A percentile compares a stretch with the other conserved stretches of the same genome.
Evolutionary conservation across 139 green algal species (phyloP).

Genomic region (Zygnema circumcarinatum): DNA sequence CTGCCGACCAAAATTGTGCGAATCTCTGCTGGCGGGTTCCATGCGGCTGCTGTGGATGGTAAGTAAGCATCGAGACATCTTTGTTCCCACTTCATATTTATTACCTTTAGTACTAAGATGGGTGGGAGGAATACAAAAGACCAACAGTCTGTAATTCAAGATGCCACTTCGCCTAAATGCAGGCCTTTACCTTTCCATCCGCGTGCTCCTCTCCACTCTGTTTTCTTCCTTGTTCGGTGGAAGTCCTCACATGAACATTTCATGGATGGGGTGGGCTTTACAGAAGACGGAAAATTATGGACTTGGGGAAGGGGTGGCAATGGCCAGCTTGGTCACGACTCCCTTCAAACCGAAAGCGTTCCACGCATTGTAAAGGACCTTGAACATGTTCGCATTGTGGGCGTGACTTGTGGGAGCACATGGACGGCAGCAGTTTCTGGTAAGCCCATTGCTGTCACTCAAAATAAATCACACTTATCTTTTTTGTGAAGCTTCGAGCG

Average conservation of each 20-base stretch:
- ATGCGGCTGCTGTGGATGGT: conserved; percentile 20
- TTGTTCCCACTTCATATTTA: no score
- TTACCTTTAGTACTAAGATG: no score
- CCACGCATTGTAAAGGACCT: conserved; percentile 6
- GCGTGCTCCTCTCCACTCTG: background rate
- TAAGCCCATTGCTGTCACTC: background rate
- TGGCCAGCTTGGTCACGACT: conserved; percentile 33
- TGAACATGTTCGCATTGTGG: background rate
- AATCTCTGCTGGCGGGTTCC: background rate
- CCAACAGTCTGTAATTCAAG: no score
- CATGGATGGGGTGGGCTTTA: background rate
- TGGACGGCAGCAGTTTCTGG: conserved; percentile 19
- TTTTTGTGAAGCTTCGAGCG: background rate
- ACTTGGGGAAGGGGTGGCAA: conserved; percentile 24
- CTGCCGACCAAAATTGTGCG: background rate
- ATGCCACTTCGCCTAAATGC: background rate
- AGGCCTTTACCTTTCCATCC: background rate
- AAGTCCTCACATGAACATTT: no score
- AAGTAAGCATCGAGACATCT: no score
- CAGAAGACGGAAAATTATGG: conserved; percentile 32
- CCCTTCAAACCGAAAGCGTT: conserved; percentile 1
- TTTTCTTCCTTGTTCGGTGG: background rate
- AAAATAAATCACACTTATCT: background rate
- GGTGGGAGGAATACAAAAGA: no score
- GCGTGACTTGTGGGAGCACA: conserved; percentile 3